Evolutionary conservation across 176 grass and related monocot genomes (phyloP).

Genomic region (Elaeis guineensis): DNA sequence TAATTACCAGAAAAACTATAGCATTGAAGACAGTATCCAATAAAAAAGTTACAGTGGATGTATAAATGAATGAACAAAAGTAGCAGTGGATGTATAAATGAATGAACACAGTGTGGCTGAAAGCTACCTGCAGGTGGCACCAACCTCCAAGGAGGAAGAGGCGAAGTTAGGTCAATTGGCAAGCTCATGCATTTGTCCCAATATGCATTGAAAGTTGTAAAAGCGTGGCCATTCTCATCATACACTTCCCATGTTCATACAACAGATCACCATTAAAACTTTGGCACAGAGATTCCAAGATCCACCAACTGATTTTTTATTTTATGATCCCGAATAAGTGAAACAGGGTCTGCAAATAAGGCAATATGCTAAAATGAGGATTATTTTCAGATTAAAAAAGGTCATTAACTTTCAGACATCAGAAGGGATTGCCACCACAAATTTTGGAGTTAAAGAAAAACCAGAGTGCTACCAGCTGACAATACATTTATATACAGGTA

Average conservation of each 20-base stretch:
- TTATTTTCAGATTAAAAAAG: neutral
- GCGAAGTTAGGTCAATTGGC: slow-evolving; percentile 32
- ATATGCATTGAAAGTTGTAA: slow-evolving; percentile 58
- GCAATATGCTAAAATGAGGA: slow-evolving; percentile 18
- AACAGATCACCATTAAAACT: slow-evolving; percentile 79
- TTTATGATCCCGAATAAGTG: slow-evolving; percentile 76
- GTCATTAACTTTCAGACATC: no score
- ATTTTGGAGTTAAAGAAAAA: no score
- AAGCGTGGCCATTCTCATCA: slow-evolving; percentile 59
- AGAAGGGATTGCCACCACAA: no score
- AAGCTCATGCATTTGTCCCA: slow-evolving; percentile 69
- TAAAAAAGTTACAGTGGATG: no score
- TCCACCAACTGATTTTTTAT: slow-evolving; percentile 57
- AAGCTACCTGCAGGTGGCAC: slow-evolving; percentile 45
- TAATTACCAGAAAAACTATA: no score
- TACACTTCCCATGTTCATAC: slow-evolving; percentile 78
- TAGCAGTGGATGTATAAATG: no score
- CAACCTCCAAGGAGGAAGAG: slow-evolving; percentile 55
- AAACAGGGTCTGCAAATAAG: slow-evolving; percentile 68
- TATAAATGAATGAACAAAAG: no score
- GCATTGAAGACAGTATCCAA: no score
- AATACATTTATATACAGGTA: no score
- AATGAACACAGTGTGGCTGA: no score
- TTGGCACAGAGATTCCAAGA: slow-evolving; percentile 50
- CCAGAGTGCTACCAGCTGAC: no score